Percentiles rank a stretch among this genome's conserved stretches.
Evolutionary conservation across 2,329 filamentous ascomycete genomes (phyloP).

Genomic region (Neoscytalidium dimidiatum): DNA sequence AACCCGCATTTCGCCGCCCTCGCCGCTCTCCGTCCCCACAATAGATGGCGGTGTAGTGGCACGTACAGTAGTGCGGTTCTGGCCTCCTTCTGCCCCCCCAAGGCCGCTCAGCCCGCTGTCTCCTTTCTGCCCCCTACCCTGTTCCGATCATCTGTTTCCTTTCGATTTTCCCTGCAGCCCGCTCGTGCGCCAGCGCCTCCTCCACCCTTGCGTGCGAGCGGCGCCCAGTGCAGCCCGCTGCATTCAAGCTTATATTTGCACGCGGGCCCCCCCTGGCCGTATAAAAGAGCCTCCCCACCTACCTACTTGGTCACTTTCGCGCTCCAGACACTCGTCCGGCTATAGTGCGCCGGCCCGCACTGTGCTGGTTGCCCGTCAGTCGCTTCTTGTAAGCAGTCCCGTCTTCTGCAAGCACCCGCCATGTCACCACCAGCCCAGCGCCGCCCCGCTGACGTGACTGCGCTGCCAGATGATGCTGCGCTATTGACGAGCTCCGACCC

Average conservation of each 20-base stretch:
- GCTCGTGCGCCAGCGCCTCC: slow-evolving; percentile 1
- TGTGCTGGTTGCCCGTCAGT: slow-evolving; percentile 2
- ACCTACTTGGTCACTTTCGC: not conserved
- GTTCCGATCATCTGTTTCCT: slow-evolving; percentile 10
- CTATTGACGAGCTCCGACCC: slow-evolving; percentile 10
- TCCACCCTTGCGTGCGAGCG: not conserved
- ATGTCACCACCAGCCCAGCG: not conserved
- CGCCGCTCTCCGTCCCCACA: slow-evolving; percentile 10
- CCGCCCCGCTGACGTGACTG: not conserved
- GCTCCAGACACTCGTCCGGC: not conserved
- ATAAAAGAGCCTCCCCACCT: not conserved
- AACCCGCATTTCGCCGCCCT: slow-evolving; percentile 11
- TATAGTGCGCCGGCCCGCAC: slow-evolving; percentile 19
- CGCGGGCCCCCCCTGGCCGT: slow-evolving; percentile 1
- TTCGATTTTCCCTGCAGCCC: slow-evolving; percentile 13
- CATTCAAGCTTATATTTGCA: slow-evolving; percentile 12
- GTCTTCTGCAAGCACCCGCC: too few species aligned
- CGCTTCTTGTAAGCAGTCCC: not conserved
- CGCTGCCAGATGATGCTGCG: slow-evolving; percentile 2
- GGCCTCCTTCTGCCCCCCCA: not conserved
- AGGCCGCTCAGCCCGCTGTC: not conserved
- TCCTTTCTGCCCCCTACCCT: slow-evolving; percentile 5
- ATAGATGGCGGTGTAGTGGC: slow-evolving; percentile 16
- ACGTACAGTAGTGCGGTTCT: slow-evolving; percentile 9
- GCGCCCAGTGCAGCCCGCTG: too few species aligned